Evolutionary conservation across 176 grass and related monocot genomes (phyloP), one percentile per base, ranked within the genome.

Genomic region (Juncus inflexus): DNA sequence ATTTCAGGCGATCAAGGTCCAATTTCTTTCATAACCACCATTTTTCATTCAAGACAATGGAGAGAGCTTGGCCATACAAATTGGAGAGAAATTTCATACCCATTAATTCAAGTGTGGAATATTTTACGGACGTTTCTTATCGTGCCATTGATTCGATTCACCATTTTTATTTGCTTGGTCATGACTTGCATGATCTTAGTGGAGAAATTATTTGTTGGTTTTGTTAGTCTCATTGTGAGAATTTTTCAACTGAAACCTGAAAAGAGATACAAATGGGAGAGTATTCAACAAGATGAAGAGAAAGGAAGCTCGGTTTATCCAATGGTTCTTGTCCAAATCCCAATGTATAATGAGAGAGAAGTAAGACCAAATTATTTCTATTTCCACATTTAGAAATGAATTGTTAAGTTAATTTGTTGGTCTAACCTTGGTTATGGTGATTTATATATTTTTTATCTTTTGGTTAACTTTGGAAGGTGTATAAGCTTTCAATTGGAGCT

Each of bases 281-380:
- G 74, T 7, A 86, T 90, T 63, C 6, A 0, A 50, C 8, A 8
- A 7, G 81, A 86, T 2, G 63, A 53, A 64, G 80, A 79, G 63
- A 12, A 67, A 35, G 58, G 71, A 11, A 61, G 3, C 43, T 2
- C 38, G 6, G 68, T 49, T 41, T 78, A 66, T 74, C 94, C 94
- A 12, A 80, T 84, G 80, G 94, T 99, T 68, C 83, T 99, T 3
- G 94, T 99, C 65, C 94, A 99, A 73, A 99, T 99, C 72, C 94
- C 89, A 45, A 99, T 99, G 94, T 99, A 84, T 83, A 99, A 99
- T 73, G 94, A 99, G 80, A 83, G 66, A 8, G 89, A 99, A 85
- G 94, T 92, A 61, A 64, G 12, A 70, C 50, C 7, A 19, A 13
- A 63, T 28, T 35, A 5, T 37, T n/a, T 28, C 16, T 14, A 62